phyloP scores from a whole-genome alignment of 208 protist genomes.

The Vickermania spadyakhi region DNA sequence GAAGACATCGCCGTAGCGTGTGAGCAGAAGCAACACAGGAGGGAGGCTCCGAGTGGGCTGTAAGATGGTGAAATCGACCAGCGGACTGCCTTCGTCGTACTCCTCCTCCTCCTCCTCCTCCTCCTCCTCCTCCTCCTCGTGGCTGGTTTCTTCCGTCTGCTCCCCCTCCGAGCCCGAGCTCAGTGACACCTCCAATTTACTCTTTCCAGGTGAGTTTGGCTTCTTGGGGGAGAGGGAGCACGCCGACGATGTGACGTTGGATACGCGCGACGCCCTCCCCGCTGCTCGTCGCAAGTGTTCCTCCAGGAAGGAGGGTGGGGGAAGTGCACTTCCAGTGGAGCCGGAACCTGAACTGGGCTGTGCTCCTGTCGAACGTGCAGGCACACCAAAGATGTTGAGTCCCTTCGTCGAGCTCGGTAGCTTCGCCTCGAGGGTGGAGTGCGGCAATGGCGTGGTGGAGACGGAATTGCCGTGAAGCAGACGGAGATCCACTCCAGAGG shows the following conservation, averaged over 20 bases:
- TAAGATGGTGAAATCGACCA: slow-evolving; percentile 45
- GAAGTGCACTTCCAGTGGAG: too few relatives aligned
- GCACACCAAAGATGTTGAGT: too few relatives aligned
- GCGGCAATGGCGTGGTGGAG: too few relatives aligned
- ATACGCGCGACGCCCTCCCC: neutral
- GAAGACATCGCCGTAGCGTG: slow-evolving; percentile 63
- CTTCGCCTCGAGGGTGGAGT: too few relatives aligned
- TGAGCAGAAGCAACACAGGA: slow-evolving; percentile 43
- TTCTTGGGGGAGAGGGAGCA: slow-evolving; percentile 4
- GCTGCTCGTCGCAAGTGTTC: too few relatives aligned
- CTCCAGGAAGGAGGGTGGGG: too few relatives aligned
- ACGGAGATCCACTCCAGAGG: too few relatives aligned
- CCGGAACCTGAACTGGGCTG: too few relatives aligned
- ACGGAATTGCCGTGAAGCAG: too few relatives aligned
- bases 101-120: neutral
- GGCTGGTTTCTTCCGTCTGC: neutral
- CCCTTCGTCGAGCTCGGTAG: too few relatives aligned
- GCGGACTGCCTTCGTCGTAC: neutral
- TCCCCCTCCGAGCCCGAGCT: neutral
- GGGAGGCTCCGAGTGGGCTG: slow-evolving; percentile 43
- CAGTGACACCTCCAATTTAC: neutral
- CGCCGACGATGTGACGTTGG: neutral
- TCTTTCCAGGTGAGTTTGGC: slow-evolving; percentile 3
- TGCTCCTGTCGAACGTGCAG: too few relatives aligned
- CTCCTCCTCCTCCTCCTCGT: neutral